Evolutionary conservation across 1,139 yeast species (phyloP).

Genomic region (Blastobotrys capitulatus): DNA sequence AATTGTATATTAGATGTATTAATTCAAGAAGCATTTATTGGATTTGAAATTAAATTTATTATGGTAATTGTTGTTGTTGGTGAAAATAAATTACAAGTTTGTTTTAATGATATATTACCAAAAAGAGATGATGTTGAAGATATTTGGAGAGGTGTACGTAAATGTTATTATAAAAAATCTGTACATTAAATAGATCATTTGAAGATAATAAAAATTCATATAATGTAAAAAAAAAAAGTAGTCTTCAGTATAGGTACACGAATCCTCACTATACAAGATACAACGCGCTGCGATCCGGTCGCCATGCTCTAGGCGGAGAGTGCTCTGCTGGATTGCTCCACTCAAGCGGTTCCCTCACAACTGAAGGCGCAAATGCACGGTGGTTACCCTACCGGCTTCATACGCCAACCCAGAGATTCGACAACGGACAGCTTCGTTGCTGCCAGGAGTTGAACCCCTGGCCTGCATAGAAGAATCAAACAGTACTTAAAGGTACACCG

Average conservation of each 20-base stretch:
- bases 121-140: conserved; percentile 22
- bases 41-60: conserved; percentile 50
- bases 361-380: conserved; percentile 28
- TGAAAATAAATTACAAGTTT: conserved; percentile 36
- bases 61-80: conserved; percentile 45
- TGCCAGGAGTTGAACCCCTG: conserved; percentile 15
- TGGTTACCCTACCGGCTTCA: conserved; percentile 31
- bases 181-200: background rate
- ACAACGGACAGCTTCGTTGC: conserved; percentile 30
- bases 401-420: conserved; percentile 32
- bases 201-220: background rate
- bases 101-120: conserved; percentile 41
- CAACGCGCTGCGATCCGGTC: conserved; percentile 29
- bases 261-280: conserved; percentile 1
- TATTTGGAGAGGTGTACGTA: conserved; percentile 25
- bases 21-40: conserved; percentile 56
- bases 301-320: conserved; percentile 32
- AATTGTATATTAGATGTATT: conserved; percentile 48
- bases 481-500: conserved; percentile 19
- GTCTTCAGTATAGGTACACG: background rate
- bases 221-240: conserved; percentile 2
- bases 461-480: conserved; percentile 9
- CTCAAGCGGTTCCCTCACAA: conserved; percentile 27
- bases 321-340: conserved; percentile 36
- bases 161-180: conserved; percentile 16